A percentile compares a stretch with the other conserved stretches of the same genome.
Evolutionary conservation across 2,329 filamentous ascomycete genomes (phyloP).

Genomic region (Zymoseptoria tritici): DNA sequence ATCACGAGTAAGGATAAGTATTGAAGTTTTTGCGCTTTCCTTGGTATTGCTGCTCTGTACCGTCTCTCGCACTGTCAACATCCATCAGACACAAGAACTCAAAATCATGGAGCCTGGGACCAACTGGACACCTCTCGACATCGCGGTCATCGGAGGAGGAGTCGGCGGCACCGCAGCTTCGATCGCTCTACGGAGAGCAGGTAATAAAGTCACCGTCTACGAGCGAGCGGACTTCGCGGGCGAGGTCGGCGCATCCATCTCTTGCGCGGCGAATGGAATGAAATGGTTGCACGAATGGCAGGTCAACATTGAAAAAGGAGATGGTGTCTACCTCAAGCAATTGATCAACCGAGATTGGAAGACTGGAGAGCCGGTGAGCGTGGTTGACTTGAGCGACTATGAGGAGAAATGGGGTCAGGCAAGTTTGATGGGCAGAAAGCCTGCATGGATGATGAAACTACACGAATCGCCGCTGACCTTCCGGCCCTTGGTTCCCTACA

Average conservation of each 20-base stretch:
- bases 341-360: conserved; percentile 65
- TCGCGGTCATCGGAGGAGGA: conserved; percentile 43
- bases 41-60: background rate
- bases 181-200: conserved; percentile 46
- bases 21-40: background rate
- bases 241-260: conserved; percentile 61
- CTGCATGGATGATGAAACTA: background rate
- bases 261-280: conserved; percentile 62
- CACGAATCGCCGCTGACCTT: background rate
- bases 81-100: background rate
- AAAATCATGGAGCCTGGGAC: conserved; percentile 12
- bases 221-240: conserved; percentile 57
- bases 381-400: conserved; percentile 58
- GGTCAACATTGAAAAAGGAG: conserved; percentile 56
- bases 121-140: conserved; percentile 24
- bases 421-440: background rate
- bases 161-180: conserved; percentile 48
- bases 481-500: background rate
- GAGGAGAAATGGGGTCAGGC: conserved; percentile 56
- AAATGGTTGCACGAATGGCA: conserved; percentile 63
- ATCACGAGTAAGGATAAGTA: background rate
- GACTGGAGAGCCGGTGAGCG: conserved; percentile 58
- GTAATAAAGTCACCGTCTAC: conserved; percentile 55
- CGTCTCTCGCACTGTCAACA: background rate
- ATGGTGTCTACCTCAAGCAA: conserved; percentile 57